Percentiles rank a stretch among this genome's conserved stretches.
Conservation (phyloP, 176 grass and related monocot genomes). For the Carex pumila region DNA sequence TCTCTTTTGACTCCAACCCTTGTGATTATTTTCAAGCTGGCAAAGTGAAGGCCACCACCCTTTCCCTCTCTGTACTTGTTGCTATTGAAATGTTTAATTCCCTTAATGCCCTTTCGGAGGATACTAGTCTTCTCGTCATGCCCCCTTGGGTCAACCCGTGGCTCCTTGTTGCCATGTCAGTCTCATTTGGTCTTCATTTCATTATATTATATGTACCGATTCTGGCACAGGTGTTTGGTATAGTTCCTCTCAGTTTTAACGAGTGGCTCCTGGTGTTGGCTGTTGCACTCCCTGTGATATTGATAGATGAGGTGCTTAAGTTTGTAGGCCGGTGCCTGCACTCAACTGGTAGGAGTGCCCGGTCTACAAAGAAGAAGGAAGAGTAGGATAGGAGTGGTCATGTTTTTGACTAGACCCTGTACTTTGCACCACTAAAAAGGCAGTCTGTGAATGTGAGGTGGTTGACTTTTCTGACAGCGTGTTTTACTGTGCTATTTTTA, state of each 20-base stretch:
- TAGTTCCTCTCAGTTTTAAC: slow-evolving; percentile 77
- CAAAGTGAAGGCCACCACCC: slow-evolving; percentile 91
- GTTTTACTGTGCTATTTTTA: not conserved
- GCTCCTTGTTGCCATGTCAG: slow-evolving; percentile 75
- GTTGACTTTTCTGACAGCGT: slow-evolving; percentile 4
- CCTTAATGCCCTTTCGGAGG: slow-evolving; percentile 85
- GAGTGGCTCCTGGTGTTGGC: slow-evolving; percentile 84
- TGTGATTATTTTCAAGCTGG: slow-evolving; percentile 85
- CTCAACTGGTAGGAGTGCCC: slow-evolving; percentile 30
- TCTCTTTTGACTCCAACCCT: slow-evolving; percentile 57
- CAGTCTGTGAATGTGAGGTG: not conserved
- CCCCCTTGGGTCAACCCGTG: slow-evolving; percentile 95
- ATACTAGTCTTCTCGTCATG: slow-evolving; percentile 78
- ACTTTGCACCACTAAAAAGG: not conserved
- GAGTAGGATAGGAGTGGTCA: slow-evolving; percentile 30
- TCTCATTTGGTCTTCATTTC: slow-evolving; percentile 88
- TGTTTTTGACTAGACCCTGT: slow-evolving; percentile 2
- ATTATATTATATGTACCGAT: slow-evolving; percentile 87
- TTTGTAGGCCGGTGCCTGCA: slow-evolving; percentile 52
- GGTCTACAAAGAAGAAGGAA: slow-evolving; percentile 52
- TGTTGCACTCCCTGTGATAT: slow-evolving; percentile 62
- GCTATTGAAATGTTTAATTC: slow-evolving; percentile 99
- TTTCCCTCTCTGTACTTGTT: slow-evolving; percentile 72
- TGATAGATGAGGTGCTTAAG: slow-evolving; percentile 91
- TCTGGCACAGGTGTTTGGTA: slow-evolving; percentile 71